Evolutionary conservation across 2,329 filamentous ascomycete genomes (phyloP).

Genomic region (Calycina herbarum): DNA sequence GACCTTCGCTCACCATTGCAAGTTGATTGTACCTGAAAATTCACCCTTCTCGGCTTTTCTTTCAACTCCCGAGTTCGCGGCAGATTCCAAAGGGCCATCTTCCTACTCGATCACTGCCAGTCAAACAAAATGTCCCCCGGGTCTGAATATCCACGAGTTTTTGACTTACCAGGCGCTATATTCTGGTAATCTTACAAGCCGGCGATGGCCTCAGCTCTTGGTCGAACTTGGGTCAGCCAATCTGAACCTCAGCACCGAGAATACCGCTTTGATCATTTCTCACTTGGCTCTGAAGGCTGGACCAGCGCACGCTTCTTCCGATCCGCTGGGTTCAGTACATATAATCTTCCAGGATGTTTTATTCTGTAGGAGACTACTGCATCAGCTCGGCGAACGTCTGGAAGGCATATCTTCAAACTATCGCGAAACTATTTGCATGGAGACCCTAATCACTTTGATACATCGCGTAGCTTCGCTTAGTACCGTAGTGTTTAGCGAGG

Average conservation of each 20-base stretch:
- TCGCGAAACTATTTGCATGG: conserved; percentile 60
- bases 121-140: conserved; percentile 47
- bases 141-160: conserved; percentile 50
- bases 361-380: conserved; percentile 51
- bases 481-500: conserved; percentile 17
- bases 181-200: conserved; percentile 39
- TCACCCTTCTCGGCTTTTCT: conserved; percentile 33
- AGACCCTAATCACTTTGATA: conserved; percentile 52
- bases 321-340: conserved; percentile 49
- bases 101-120: conserved; percentile 47
- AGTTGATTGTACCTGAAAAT: conserved; percentile 36
- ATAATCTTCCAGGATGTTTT: conserved; percentile 46
- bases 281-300: conserved; percentile 58
- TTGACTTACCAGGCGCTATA: conserved; percentile 47
- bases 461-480: conserved; percentile 42
- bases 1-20: conserved; percentile 39
- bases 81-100: conserved; percentile 34
- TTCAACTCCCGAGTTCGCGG: conserved; percentile 23
- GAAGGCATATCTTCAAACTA: conserved; percentile 53
- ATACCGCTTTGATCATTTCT: conserved; percentile 49
- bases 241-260: conserved; percentile 60
- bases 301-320: conserved; percentile 37
- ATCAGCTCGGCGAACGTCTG: conserved; percentile 50
- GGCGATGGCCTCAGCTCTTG: conserved; percentile 50
- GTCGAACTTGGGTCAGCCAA: conserved; percentile 52